Evolutionary conservation across 2,329 filamentous ascomycete genomes (phyloP).

Genomic region (Teratosphaeria pseudoeucalypti): DNA sequence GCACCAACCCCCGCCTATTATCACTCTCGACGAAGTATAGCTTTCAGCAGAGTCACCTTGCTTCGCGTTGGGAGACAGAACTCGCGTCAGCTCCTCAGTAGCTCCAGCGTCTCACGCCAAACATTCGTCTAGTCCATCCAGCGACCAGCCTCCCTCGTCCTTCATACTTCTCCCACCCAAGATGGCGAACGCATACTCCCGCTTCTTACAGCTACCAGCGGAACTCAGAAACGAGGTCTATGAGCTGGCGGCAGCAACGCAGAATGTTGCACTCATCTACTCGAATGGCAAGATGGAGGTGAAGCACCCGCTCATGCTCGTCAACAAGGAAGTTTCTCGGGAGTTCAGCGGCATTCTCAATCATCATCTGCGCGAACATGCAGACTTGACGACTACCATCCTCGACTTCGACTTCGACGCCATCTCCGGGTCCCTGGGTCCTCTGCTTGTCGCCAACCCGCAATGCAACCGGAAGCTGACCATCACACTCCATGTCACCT

Average conservation of each 20-base stretch:
- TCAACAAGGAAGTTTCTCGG: not conserved
- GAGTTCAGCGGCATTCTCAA: not conserved
- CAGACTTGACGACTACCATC: not conserved
- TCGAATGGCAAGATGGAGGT: not conserved
- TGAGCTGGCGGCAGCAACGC: conserved; percentile 1
- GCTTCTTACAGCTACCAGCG: conserved; percentile 2
- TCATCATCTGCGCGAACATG: not conserved
- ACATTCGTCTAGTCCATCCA: no score
- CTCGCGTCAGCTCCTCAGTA: no score
- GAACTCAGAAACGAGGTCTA: conserved; percentile 5
- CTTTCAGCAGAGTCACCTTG: not conserved
- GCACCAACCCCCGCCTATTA: not conserved
- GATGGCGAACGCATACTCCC: not conserved
- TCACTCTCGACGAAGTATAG: not conserved
- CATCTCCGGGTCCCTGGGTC: not conserved
- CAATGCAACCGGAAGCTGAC: not conserved
- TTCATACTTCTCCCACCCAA: not conserved
- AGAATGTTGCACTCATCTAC: not conserved
- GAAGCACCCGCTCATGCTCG: not conserved
- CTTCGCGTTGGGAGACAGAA: no score
- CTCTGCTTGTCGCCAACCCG: not conserved
- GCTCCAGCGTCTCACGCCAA: no score
- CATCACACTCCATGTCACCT: not conserved
- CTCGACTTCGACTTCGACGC: not conserved
- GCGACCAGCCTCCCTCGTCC: no score